A percentile compares a stretch with the other conserved stretches of the same genome.
Conservation (phyloP, 345 rosid genomes). For the Acer negundo region DNA sequence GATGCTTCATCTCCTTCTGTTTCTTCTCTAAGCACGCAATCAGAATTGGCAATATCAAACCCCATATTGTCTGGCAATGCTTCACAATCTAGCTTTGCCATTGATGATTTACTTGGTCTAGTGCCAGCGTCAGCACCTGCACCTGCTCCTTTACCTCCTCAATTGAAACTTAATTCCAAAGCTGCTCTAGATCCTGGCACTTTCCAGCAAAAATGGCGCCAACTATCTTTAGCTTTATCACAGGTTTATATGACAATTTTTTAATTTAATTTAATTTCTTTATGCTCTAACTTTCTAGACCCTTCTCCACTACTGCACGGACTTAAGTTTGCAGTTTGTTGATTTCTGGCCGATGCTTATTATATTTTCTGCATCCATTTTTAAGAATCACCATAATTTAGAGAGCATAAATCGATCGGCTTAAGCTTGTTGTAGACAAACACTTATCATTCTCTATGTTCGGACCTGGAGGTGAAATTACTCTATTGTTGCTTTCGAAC, state of each 20-base stretch:
- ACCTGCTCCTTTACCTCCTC: conserved; percentile 55
- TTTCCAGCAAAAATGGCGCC: conserved; percentile 95
- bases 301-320: neutral
- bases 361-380: neutral
- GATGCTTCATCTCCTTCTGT: conserved; percentile 46
- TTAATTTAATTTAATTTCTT: neutral
- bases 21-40: conserved; percentile 47
- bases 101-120: conserved; percentile 84
- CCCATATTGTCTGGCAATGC: conserved; percentile 32
- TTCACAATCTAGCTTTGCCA: conserved; percentile 60
- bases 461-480: neutral
- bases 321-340: neutral
- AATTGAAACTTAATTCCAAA: conserved; percentile 77
- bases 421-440: neutral
- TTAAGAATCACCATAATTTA: neutral
- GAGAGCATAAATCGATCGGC: neutral
- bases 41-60: conserved; percentile 53
- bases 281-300: neutral
- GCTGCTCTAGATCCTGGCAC: conserved; percentile 79
- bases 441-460: neutral
- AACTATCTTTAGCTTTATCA: conserved; percentile 63
- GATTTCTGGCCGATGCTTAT: neutral
- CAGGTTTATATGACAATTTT: conserved; percentile 48
- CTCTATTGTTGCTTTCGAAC: too few relatives aligned
- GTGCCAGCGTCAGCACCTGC: conserved; percentile 49